These are phyloP conservation scores for Myxozyma melibiosi DNA, from an alignment of 805 yeast genomes.

Conservation along the genomic window DNA sequence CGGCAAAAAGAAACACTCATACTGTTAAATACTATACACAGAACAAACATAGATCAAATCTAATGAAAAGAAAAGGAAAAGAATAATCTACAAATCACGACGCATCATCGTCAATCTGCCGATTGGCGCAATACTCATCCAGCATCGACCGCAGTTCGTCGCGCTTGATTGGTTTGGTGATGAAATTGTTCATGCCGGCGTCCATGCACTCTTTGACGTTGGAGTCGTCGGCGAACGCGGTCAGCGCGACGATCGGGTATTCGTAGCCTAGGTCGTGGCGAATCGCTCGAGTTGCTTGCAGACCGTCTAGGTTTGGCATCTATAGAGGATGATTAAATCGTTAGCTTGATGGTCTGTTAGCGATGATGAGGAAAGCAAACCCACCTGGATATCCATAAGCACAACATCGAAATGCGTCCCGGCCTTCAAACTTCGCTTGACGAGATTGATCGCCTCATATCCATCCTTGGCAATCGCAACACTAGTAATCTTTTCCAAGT, in stretches of 20 bases:
- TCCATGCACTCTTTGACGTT: conserved; percentile 82
- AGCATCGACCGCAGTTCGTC: conserved; percentile 52
- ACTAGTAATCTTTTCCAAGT: conserved; percentile 73
- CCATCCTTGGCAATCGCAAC: conserved; percentile 88
- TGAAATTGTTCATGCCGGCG: conserved; percentile 91
- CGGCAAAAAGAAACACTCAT: no score
- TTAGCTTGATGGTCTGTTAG: not conserved
- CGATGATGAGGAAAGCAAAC: not conserved
- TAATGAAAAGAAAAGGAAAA: not conserved
- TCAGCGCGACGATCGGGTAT: conserved; percentile 86
- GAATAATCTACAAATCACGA: not conserved
- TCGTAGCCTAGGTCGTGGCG: conserved; percentile 61
- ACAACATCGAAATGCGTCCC: conserved; percentile 60
- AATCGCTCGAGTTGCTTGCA: conserved; percentile 75
- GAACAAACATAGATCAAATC: no score
- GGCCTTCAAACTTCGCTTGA: conserved; percentile 49
- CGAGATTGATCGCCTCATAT: conserved; percentile 75
- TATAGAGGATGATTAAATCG: not conserved
- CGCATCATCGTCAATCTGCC: not conserved
- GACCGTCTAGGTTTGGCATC: conserved; percentile 93
- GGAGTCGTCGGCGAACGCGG: conserved; percentile 93
- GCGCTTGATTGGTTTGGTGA: conserved; percentile 84
- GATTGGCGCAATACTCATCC: conserved; percentile 11
- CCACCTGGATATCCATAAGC: conserved; percentile 86
- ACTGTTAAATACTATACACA: no score